Percentiles rank a stretch among this genome's conserved stretches.
Evolutionary conservation across 768 basidiomycete genomes (phyloP).

Genomic region (Mycena indigotica): DNA sequence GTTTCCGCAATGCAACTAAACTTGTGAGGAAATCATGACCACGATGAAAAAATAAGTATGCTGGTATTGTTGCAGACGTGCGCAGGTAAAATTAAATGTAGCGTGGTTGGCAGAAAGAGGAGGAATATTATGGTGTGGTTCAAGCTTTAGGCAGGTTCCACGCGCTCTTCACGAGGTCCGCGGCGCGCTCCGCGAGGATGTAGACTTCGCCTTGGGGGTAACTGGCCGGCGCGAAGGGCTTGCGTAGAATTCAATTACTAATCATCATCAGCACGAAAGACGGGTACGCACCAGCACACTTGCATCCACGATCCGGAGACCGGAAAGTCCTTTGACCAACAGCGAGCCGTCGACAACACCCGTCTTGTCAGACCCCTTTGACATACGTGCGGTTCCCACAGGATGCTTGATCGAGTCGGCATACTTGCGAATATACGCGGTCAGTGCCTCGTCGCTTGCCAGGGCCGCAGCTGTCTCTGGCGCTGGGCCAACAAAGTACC

Average conservation of each 20-base stretch:
- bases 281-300: constrained; percentile 1
- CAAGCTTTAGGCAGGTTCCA: no score
- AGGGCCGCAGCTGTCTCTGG: neutral
- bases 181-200: constrained; percentile 27
- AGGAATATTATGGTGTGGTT: no score
- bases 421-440: constrained; percentile 1
- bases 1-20: no score
- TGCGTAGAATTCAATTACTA: neutral
- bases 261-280: neutral
- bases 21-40: no score
- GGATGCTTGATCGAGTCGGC: constrained; percentile 1
- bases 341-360: neutral
- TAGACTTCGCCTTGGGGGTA: constrained; percentile 24
- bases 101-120: no score
- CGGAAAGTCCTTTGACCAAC: neutral
- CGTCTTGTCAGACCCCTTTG: neutral
- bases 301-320: neutral
- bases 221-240: constrained; percentile 6
- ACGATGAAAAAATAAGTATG: no score
- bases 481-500: neutral
- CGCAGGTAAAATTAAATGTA: no score
- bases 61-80: no score
- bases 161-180: constrained; percentile 20
- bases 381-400: neutral
- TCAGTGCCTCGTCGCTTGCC: neutral